Evolutionary conservation across 805 yeast species (phyloP).

Genomic region (Clavispora phyllophila): DNA sequence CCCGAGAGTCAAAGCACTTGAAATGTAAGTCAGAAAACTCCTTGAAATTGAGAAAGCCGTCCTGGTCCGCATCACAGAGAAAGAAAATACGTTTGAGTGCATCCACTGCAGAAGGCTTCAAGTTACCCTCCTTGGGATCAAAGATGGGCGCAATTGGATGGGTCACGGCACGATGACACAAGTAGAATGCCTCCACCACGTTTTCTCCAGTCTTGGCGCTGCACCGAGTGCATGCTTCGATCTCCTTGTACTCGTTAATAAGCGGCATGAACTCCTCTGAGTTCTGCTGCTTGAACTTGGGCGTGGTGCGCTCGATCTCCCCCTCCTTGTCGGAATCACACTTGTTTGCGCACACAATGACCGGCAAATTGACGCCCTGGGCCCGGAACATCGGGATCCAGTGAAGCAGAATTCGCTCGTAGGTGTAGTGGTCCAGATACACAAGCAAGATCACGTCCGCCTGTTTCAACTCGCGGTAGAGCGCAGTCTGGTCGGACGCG

Average conservation of each 20-base stretch:
- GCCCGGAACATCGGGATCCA: conserved; percentile 95
- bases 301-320: conserved; percentile 4
- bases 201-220: conserved; percentile 82
- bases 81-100: conserved; percentile 82
- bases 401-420: conserved; percentile 83
- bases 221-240: conserved; percentile 85
- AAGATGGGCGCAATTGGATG: conserved; percentile 91
- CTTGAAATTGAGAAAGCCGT: conserved; percentile 66
- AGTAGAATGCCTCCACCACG: conserved; percentile 85
- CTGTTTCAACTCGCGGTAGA: conserved; percentile 70
- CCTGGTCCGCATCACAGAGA: conserved; percentile 85
- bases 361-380: conserved; percentile 88
- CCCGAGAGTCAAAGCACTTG: conserved; percentile 59
- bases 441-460: conserved; percentile 95
- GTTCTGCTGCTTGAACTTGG: conserved; percentile 40
- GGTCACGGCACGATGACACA: conserved; percentile 89
- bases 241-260: conserved; percentile 86
- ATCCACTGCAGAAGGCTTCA: conserved; percentile 69
- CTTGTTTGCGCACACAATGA: conserved; percentile 86
- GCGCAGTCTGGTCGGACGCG: conserved; percentile 51
- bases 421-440: conserved; percentile 89
- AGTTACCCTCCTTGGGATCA: conserved; percentile 81
- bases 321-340: conserved; percentile 43
- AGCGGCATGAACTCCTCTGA: conserved; percentile 83
- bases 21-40: conserved; percentile 69